These are phyloP conservation scores for Aspergillus unguis DNA, from an alignment of 2,329 filamentous ascomycete species.

Conservation along the genomic window DNA sequence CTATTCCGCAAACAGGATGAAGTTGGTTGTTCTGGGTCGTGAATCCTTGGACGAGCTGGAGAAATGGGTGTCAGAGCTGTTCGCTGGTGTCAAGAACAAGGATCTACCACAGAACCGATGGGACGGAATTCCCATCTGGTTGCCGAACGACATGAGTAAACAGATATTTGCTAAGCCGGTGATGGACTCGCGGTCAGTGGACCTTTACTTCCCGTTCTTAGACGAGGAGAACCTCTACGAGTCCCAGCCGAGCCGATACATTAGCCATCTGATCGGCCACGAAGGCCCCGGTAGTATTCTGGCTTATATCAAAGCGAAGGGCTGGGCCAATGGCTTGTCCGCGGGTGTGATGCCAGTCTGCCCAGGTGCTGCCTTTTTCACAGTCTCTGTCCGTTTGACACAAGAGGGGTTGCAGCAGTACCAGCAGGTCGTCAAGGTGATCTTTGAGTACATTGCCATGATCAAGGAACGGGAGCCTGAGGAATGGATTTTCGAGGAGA, in stretches of 20 bases:
- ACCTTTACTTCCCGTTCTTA: constrained; percentile 77
- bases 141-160: constrained; percentile 59
- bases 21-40: constrained; percentile 78
- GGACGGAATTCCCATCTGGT: constrained; percentile 61
- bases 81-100: constrained; percentile 78
- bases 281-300: constrained; percentile 91
- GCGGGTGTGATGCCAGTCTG: constrained; percentile 74
- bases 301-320: constrained; percentile 82
- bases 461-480: constrained; percentile 76
- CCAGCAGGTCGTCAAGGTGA: constrained; percentile 72
- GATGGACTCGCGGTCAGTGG: constrained; percentile 77
- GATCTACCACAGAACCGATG: constrained; percentile 66
- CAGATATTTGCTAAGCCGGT: constrained; percentile 88
- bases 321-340: constrained; percentile 80
- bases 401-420: constrained; percentile 82
- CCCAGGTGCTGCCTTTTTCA: constrained; percentile 76
- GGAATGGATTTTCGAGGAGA: constrained; percentile 91
- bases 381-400: constrained; percentile 73
- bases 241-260: constrained; percentile 77
- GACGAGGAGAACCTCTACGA: constrained; percentile 79
- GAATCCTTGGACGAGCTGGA: constrained; percentile 80
- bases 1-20: constrained; percentile 93
- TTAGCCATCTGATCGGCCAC: constrained; percentile 85
- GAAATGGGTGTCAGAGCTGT: constrained; percentile 78
- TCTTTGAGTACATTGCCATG: constrained; percentile 90